Percentiles rank a stretch among this genome's conserved stretches.
Evolutionary conservation across 257 asterid genomes (phyloP).

Genomic region (Solanum virginianum): DNA sequence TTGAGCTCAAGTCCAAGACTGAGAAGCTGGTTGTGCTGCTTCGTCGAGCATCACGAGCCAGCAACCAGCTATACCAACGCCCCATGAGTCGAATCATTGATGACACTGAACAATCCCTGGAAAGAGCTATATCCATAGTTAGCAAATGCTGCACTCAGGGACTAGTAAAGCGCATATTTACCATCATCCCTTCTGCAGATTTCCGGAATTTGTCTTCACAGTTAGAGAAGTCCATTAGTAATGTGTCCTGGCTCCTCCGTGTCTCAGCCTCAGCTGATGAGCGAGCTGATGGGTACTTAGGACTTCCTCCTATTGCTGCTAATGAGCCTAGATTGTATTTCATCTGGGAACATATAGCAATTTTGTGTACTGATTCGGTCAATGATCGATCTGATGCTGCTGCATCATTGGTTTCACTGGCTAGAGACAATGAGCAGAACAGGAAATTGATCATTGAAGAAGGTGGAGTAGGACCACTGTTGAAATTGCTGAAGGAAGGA

Average conservation of each 20-base stretch:
- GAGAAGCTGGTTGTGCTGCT: conserved; percentile 28
- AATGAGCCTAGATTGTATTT: conserved; percentile 28
- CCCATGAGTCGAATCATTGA: conserved; percentile 29
- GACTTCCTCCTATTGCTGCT: conserved; percentile 27
- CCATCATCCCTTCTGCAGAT: conserved; percentile 15
- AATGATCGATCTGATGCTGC: conserved; percentile 31
- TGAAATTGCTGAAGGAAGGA: conserved; percentile 26
- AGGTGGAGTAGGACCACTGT: conserved; percentile 29
- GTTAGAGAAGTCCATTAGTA: conserved; percentile 21
- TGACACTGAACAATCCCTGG: conserved; percentile 20
- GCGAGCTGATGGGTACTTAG: conserved; percentile 13
- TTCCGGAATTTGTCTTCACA: conserved; percentile 17
- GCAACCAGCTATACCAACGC: conserved; percentile 31
- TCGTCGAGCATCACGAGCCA: conserved; percentile 33
- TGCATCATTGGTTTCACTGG: conserved; percentile 24
- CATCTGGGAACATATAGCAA: conserved; percentile 29
- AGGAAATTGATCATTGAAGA: conserved; percentile 31
- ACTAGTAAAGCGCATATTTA: conserved; percentile 17
- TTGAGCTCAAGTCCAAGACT: conserved; percentile 19
- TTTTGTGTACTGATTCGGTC: conserved; percentile 13
- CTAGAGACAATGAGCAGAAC: conserved; percentile 19
- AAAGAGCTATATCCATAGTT: conserved; percentile 14
- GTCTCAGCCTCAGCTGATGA: conserved; percentile 19
- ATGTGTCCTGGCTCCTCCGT: conserved; percentile 27
- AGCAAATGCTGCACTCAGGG: conserved; percentile 15